These are phyloP conservation scores for Cubamyces lactineus DNA, from an alignment of 768 basidiomycete species.

Conservation along the genomic window DNA sequence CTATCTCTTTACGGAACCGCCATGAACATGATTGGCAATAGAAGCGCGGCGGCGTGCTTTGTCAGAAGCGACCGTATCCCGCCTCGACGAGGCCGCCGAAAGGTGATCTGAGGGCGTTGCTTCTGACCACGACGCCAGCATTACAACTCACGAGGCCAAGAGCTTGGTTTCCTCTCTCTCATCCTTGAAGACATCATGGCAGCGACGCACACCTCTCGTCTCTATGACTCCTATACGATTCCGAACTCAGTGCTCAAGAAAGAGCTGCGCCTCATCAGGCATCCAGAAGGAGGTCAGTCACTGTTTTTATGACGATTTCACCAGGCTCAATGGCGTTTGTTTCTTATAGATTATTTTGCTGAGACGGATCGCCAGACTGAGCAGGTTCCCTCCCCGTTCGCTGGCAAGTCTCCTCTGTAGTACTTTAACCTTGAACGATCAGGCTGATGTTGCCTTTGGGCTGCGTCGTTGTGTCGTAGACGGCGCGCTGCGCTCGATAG, in stretches of 20 bases:
- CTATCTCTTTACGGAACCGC: too few species aligned
- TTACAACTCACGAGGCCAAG: too few species aligned
- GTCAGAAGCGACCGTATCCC: background rate
- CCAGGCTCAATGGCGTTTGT: background rate
- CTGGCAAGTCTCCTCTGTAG: constrained; percentile 27
- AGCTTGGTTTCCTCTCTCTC: too few species aligned
- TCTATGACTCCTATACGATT: constrained; percentile 30
- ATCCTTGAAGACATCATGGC: too few species aligned
- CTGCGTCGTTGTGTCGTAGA: constrained; percentile 21
- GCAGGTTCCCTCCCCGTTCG: constrained; percentile 38
- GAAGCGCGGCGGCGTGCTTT: background rate
- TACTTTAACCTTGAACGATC: background rate
- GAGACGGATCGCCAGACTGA: constrained; percentile 40
- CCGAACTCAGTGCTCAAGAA: constrained; percentile 34
- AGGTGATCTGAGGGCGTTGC: too few species aligned
- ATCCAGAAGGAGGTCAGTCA: constrained; percentile 36
- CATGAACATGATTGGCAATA: too few species aligned
- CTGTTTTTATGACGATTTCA: background rate
- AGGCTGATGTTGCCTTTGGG: too few species aligned
- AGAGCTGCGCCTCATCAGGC: constrained; percentile 33
- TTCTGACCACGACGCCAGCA: too few species aligned
- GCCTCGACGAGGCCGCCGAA: background rate
- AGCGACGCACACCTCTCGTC: background rate
- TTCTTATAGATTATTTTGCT: constrained; percentile 37
- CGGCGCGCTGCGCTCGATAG: constrained; percentile 38